Conservation (phyloP, 768 basidiomycete genomes). For the Bullera alba region DNA sequence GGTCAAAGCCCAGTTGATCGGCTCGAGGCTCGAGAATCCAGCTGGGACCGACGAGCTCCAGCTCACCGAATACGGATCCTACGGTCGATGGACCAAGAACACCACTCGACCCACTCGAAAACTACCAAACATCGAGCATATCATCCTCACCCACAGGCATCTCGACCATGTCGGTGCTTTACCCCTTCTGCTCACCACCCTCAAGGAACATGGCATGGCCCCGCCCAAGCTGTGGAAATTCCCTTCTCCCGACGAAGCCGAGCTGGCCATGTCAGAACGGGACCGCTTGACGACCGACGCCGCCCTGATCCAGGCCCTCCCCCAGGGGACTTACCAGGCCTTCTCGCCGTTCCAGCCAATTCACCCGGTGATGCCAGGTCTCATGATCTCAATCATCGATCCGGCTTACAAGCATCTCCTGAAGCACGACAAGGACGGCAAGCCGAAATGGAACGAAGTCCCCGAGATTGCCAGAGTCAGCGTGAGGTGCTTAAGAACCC, state of each 20-base stretch:
- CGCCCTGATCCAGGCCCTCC: constrained; percentile 21
- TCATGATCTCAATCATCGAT: constrained; percentile 40
- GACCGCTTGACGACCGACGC: constrained; percentile 30
- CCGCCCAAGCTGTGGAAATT: constrained; percentile 47
- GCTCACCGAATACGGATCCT: constrained; percentile 27
- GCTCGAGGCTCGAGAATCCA: constrained; percentile 13
- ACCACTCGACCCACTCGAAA: constrained; percentile 1
- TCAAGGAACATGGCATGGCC: constrained; percentile 54
- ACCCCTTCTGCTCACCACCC: constrained; percentile 59
- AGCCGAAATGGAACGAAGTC: constrained; percentile 36
- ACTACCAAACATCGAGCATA: constrained; percentile 66
- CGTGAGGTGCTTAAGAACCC: constrained; percentile 70
- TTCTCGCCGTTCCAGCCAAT: constrained; percentile 36
- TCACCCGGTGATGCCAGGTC: constrained; percentile 36
- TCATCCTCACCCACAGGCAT: constrained; percentile 88
- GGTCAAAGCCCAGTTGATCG: constrained; percentile 15
- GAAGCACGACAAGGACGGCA: constrained; percentile 32
- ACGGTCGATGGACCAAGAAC: constrained; percentile 12
- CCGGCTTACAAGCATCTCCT: constrained; percentile 30
- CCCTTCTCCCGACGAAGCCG: constrained; percentile 27
- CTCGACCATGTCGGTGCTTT: constrained; percentile 77
- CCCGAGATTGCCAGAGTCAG: constrained; percentile 34
- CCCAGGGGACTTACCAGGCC: constrained; percentile 25
- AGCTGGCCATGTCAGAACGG: constrained; percentile 15
- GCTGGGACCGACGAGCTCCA: constrained; percentile 5